Evolutionary conservation across 2,329 filamentous ascomycete genomes (phyloP), one percentile per base, ranked within the genome.

Genomic region (Alternaria panax): DNA sequence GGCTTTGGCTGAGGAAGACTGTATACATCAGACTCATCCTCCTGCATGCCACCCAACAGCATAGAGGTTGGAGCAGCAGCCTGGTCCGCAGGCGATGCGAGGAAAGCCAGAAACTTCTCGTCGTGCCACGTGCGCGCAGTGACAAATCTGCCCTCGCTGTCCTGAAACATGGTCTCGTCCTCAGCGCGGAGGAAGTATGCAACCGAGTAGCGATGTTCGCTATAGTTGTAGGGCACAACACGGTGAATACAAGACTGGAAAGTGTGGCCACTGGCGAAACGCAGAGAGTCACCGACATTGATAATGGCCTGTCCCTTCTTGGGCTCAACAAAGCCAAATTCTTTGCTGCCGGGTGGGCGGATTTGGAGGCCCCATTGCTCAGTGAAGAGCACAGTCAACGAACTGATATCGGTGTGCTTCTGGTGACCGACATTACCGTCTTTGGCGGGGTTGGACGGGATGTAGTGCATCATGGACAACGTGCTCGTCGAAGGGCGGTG

Each of bases 321-420:
- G 51, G 86, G 85, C 57, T 77, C 81, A 9, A 87, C 83, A 48
- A 75, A 75, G n/a, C 73, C 71, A 48, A 75, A 67, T 55, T 75
- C 72, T 9, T 65, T 64, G 41, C 74, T 85, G 18, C 81, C 82
- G 2, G 84, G 84, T 0, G 83, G 82, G 3, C 82, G 82, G 62
- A 87, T 80, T 73, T 88, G 85, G 28, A 87, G 81, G 7, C 85
- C 85, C 82, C 83, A 85, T 74, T 86, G 80, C 74, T 85, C 80
- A 68, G 77, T 81, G 79, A 87, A 86, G 57, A 74, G 71, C 11
- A 74, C 60, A 2, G 71, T 74, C 27, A 74, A 57, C 14, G 70
- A 73, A 55, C 64, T 71, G 53, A 74, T 75, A 57, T 74, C 71
- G n/a, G 71, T 75, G 43, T 75, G 71, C 54, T 75, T 75, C 55